Base-by-base conservation (phyloP, 495 filamentous ascomycete genomes). In the Xylaria intraflava region DNA sequence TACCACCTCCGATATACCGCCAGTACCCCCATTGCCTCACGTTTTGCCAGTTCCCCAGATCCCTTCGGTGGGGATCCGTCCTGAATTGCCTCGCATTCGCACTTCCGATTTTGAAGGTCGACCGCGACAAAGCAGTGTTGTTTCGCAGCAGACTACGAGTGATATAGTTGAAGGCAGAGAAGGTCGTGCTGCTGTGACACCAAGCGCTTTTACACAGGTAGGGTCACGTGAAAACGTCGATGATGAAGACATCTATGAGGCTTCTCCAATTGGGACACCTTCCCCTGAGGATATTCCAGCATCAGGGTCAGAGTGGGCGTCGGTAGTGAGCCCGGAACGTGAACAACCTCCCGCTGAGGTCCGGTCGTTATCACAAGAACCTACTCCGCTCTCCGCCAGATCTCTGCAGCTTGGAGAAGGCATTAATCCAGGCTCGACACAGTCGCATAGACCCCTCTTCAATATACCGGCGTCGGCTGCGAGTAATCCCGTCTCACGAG, bases 221-320 rank as follows among this genome's bases (percentile, higher is more conserved):
- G 41, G 22, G 55, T 39, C 45, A 63, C 56, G 14, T 17, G 51
- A 42, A 19, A 17, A n/a, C 36, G 6, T n/a, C 20, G 54, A 64
- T 27, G 56, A 60, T 16, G 75, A 75, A 10, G 76, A 79, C 41
- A 69, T 81, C 1, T 81, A 81, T 53, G 75, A 79, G 56, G 76
- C 79, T 11, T 79, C 78, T n/a, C 78, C 78, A 1, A 73, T 75
- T 3, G 72, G 70, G n/a, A 73, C 78, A 6, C 76, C 61, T 40
- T 48, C 61, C 3, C 59, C 52, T 16, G 27, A 33, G 23, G 44
- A 11, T 16, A 11, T 12, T 20, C 24, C 36, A 16, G 19, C 20
- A 12, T 43, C 44, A 20, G n/a, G 19, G 14, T 3, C 27, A 41
- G 31, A 42, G 35, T 10, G 12, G 27, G 41, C 33, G 27, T n/a